Percentiles rank a stretch among this genome's conserved stretches.
These are phyloP conservation scores for Pyrrhoderma lamaoense DNA, from an alignment of 1,284 basidiomycete species.

Conservation along the genomic window DNA sequence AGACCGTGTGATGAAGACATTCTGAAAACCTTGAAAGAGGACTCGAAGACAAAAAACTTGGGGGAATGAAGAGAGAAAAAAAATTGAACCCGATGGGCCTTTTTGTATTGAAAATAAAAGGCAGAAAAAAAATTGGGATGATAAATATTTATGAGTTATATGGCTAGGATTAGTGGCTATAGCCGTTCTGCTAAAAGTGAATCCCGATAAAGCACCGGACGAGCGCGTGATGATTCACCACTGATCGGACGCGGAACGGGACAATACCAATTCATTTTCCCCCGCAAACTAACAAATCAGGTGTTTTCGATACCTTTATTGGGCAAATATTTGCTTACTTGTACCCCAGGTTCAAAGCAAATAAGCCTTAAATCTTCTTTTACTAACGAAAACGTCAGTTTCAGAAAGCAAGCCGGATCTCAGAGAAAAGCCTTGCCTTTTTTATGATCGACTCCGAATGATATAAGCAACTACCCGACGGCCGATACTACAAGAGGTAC, in stretches of 20 bases:
- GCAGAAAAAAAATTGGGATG: neutral
- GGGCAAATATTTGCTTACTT: no score
- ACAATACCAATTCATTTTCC: neutral
- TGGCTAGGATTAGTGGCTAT: no score
- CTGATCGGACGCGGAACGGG: neutral
- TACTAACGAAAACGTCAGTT: no score
- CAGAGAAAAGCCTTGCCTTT: no score
- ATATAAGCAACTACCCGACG: no score
- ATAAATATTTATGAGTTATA: neutral
- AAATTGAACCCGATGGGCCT: neutral
- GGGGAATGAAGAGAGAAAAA: neutral
- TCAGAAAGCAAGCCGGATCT: no score
- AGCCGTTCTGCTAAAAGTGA: neutral
- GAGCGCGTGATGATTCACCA: neutral
- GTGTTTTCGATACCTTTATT: no score
- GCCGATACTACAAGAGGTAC: no score
- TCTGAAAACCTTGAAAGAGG: neutral
- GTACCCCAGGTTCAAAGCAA: no score
- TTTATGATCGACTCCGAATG: no score
- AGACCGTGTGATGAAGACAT: constrained; percentile 10
- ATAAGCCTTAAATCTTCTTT: no score
- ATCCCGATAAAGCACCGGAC: constrained; percentile 1
- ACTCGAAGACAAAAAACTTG: neutral
- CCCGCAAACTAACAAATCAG: no score
- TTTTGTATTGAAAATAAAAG: constrained; percentile 8